Evolutionary conservation across 2,329 filamentous ascomycete species (phyloP).

Genomic region (Talaromyces rugulosus): DNA sequence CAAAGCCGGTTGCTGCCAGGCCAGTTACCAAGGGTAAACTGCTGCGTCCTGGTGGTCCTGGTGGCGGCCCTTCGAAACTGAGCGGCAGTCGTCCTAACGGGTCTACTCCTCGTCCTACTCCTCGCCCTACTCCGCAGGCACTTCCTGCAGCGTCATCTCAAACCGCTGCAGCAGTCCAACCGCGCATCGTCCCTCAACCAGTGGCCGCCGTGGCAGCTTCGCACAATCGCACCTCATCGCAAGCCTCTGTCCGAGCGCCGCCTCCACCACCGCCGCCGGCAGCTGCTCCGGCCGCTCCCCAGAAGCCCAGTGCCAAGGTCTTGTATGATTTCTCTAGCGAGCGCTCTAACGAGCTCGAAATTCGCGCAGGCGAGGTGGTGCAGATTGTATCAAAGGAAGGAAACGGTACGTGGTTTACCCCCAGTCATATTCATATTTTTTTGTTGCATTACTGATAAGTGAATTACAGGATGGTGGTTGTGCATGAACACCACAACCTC

Average conservation of each 20-base stretch:
- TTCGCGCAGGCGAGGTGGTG: constrained; percentile 75
- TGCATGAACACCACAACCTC: constrained; percentile 66
- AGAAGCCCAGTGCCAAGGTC: constrained; percentile 79
- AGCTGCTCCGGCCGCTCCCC: constrained; percentile 50
- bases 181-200: constrained; percentile 27
- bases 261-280: constrained; percentile 62
- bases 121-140: constrained; percentile 32
- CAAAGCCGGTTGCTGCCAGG: constrained; percentile 78
- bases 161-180: constrained; percentile 24
- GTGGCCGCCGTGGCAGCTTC: constrained; percentile 39
- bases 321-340: constrained; percentile 89
- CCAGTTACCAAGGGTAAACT: constrained; percentile 93
- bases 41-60: constrained; percentile 83
- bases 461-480: constrained; percentile 81
- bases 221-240: constrained; percentile 48
- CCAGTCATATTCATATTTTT: background rate
- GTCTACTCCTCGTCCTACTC: constrained; percentile 28
- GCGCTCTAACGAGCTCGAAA: constrained; percentile 76
- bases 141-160: constrained; percentile 19
- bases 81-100: constrained; percentile 44
- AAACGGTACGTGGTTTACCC: constrained; percentile 65
- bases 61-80: constrained; percentile 71
- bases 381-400: constrained; percentile 90
- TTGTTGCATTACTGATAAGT: constrained; percentile 23
- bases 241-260: constrained; percentile 46